Evolutionary conservation across 2,329 filamentous ascomycete species (phyloP), one percentile per base, ranked within the genome.

Genomic region (Grosmannia huntii): DNA sequence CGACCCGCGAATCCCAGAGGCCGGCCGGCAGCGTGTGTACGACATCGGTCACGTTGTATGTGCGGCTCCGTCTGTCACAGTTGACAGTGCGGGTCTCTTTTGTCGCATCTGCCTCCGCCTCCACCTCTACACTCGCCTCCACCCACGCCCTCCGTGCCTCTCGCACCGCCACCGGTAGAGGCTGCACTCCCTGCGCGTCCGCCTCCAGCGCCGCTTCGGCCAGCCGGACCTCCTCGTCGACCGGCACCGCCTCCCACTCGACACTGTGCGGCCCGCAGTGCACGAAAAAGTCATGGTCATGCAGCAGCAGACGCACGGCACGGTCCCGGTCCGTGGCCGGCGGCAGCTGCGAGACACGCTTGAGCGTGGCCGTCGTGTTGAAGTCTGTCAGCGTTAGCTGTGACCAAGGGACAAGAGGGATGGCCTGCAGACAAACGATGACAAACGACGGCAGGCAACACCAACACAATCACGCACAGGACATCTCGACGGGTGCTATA

Each of bases 21-120:
- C 78, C 78, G 16, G 77, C 77, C 4, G 79, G 78, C 27, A 82
- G 69, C 44, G 77, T 71, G 63, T 80, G 77, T 9, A 80, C 71
- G 44, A 72, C 69, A 61, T 79, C 76, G 7, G 72, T 77, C 27
- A 81, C 76, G 36, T 71, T 69, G 68, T 76, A 82, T 61, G 71
- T 69, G 53, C 67, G 65, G 6, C 11, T 50, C 38, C 11, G 38
- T 5, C n/a, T n/a, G n/a, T n/a, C n/a, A n/a, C n/a, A n/a, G n/a
- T n/a, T n/a, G n/a, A n/a, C n/a, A n/a, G n/a, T n/a, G n/a, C n/a
- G n/a, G n/a, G n/a, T n/a, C 41, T 44, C 33, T 7, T 21, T 21
- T 14, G 33, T 46, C 1, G 27, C 16, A 1, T 38, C 21, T 9
- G 38, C 25, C n/a, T 41, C 16, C 36, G n/a, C n/a, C n/a, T n/a